Evolutionary conservation across 2,329 filamentous ascomycete genomes (phyloP).

Genomic region (Magnaporthiopsis rhizophila): DNA sequence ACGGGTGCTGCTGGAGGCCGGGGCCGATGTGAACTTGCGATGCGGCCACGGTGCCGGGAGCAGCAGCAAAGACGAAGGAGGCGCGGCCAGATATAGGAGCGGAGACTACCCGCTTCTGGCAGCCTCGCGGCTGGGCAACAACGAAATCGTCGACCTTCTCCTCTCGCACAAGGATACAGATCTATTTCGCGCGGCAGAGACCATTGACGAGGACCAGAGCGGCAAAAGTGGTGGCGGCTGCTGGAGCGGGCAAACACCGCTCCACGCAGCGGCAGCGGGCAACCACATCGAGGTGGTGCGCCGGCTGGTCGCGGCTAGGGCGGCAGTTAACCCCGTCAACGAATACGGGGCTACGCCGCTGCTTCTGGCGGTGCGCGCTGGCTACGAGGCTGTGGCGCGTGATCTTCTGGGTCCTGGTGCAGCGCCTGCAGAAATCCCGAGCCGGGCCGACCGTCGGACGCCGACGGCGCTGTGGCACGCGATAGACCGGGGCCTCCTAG

Average conservation of each 20-base stretch:
- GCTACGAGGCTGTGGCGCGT: conserved; percentile 15
- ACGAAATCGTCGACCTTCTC: conserved; percentile 21
- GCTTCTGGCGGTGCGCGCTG: conserved; percentile 14
- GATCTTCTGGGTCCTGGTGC: conserved; percentile 4
- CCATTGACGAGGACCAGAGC: too few relatives aligned
- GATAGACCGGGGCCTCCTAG: conserved; percentile 11
- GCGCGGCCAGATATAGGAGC: conserved; percentile 1
- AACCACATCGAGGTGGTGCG: conserved; percentile 15
- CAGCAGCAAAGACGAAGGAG: conserved; percentile 1
- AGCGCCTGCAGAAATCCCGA: conserved; percentile 2
- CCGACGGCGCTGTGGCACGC: conserved; percentile 11
- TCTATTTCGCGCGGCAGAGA: background rate
- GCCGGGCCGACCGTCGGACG: background rate
- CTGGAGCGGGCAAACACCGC: conserved; percentile 14
- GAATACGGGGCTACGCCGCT: conserved; percentile 18
- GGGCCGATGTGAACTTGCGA: conserved; percentile 11
- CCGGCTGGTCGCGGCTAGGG: conserved; percentile 16
- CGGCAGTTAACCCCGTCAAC: conserved; percentile 15
- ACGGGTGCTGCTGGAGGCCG: conserved; percentile 13
- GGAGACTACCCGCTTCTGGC: conserved; percentile 17
- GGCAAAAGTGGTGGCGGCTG: background rate
- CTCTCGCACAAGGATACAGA: conserved; percentile 13
- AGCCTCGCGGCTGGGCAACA: conserved; percentile 40
- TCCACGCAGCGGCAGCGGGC: conserved; percentile 18
- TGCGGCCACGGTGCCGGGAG: background rate